phyloP scores from a whole-genome alignment of 345 rosid genomes.

The Citrus glauca region DNA sequence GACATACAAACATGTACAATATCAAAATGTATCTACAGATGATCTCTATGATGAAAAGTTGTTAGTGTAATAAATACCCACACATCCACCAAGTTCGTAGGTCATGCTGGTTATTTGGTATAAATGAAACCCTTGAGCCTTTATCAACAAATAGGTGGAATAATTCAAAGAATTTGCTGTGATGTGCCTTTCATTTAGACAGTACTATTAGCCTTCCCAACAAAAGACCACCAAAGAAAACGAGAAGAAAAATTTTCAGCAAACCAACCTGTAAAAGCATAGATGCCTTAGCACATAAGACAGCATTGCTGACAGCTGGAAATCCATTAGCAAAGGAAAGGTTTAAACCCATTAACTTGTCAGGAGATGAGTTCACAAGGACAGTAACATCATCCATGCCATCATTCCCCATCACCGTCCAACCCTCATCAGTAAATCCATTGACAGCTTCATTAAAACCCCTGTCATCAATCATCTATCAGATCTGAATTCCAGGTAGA shows the following conservation, averaged over 20 bases:
- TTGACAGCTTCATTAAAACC: slow-evolving; percentile 98
- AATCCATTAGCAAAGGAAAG: slow-evolving; percentile 83
- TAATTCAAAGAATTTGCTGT: too few relatives aligned
- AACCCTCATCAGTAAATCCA: slow-evolving; percentile 95
- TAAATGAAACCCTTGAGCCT: too few relatives aligned
- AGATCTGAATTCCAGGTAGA: slow-evolving; percentile 5
- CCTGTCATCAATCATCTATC: slow-evolving; percentile 34
- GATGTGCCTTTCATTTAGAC: neutral
- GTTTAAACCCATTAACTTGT: slow-evolving; percentile 88
- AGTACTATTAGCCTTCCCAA: neutral
- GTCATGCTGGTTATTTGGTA: neutral
- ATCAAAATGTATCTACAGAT: neutral
- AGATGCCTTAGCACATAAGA: slow-evolving; percentile 94
- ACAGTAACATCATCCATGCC: slow-evolving; percentile 96
- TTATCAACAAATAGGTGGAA: too few relatives aligned
- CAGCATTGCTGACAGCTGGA: slow-evolving; percentile 72
- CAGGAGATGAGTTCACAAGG: slow-evolving; percentile 90
- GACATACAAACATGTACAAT: neutral
- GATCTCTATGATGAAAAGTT: neutral
- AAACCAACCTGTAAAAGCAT: slow-evolving; percentile 92
- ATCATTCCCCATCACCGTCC: slow-evolving; percentile 89
- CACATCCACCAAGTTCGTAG: too few relatives aligned
- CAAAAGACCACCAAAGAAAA: neutral
- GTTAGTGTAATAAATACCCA: neutral
- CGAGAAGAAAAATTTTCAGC: neutral